Evolutionary conservation across 495 filamentous ascomycete species (phyloP), one percentile per base, ranked within the genome.

Genomic region (Hypoxylon rickii): DNA sequence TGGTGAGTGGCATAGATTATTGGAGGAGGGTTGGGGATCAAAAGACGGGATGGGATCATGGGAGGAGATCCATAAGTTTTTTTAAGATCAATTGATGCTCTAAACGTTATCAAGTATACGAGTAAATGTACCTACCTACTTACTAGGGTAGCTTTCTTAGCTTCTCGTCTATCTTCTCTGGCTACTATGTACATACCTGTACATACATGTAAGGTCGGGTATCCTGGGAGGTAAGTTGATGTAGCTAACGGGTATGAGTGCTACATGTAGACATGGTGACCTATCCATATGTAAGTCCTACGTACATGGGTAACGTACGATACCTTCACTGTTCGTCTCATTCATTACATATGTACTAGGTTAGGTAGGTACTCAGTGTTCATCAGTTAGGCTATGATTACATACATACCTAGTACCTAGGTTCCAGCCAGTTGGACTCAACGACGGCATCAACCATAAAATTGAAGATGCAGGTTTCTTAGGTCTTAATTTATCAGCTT

Each of bases 101-200:
- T 51, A 61, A 46, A 61, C 46, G 51, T 55, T 61, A 61, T 61
- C 51, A 61, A 20, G 44, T 51, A 32, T 29, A 21, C 36, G 47
- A 32, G n/a, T n/a, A n/a, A n/a, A 48, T 31, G 26, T 40, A 55
- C 31, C 26, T 61, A 44, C 51, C 34, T 31, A 36, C 49, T 31
- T 44, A 48, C 21, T 40, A 6, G 4, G 2, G 15, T 40, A 54
- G n/a, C n/a, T n/a, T n/a, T n/a, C n/a, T n/a, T n/a, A n/a, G n/a
- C n/a, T n/a, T n/a, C n/a, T n/a, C n/a, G n/a, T n/a, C n/a, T n/a
- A n/a, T n/a, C n/a, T n/a, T n/a, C n/a, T n/a, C n/a, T n/a, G n/a
- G n/a, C n/a, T n/a, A n/a, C n/a, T n/a, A n/a, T n/a, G n/a, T n/a
- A n/a, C n/a, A n/a, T n/a, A n/a, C n/a, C n/a, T n/a, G n/a, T n/a